Base-by-base conservation (phyloP, 768 basidiomycete species). In the Suillus ampliporus region DNA sequence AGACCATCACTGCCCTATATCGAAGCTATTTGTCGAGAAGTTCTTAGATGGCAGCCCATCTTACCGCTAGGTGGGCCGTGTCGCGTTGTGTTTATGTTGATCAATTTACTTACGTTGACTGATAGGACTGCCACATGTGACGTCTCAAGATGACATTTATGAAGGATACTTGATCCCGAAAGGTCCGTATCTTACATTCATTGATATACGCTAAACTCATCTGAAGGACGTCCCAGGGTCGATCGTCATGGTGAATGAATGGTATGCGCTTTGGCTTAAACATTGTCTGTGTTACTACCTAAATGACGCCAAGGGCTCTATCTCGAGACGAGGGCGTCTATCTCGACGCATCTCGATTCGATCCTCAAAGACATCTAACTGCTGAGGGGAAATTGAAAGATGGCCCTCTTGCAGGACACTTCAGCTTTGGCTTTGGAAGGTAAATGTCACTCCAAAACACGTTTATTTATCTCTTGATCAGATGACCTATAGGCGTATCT, bases 1-100 rank as follows among this genome's bases (percentile, higher is more conserved):
- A 61, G 61, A 40, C 43, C 64, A 8, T 64, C 53, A 15, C 65
- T 76, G 38, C 71, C 74, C 6, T 75, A 72, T 57, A 37, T 73
- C 6, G 65, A 72, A 6, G 70, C 71, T 0, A 34, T 74, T 19
- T 57, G 69, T 26, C 70, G 67, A 37, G 75, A 75, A 52, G 17
- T 70, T 7, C 21, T 69, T 46, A 65, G 74, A 59, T 74, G 69
- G 74, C 63, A 53, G 19, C 63, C 66, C 0, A 34, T 60, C 28
- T 52, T 26, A 43, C 68, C 64, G 14, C 47, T 67, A 46, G 61
- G 67, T 65, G 21, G 6, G 57, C 62, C 13, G 26, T 9, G 26
- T 37, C 9, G n/a, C 13, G 19, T 58, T 15, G 37, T 58, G 46
- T 17, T 19, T 15, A 26, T 28, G n/a, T n/a, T 6, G n/a, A 48